Base-by-base conservation (phyloP, 2,329 filamentous ascomycete species). In the Calonectria fujianensis region DNA sequence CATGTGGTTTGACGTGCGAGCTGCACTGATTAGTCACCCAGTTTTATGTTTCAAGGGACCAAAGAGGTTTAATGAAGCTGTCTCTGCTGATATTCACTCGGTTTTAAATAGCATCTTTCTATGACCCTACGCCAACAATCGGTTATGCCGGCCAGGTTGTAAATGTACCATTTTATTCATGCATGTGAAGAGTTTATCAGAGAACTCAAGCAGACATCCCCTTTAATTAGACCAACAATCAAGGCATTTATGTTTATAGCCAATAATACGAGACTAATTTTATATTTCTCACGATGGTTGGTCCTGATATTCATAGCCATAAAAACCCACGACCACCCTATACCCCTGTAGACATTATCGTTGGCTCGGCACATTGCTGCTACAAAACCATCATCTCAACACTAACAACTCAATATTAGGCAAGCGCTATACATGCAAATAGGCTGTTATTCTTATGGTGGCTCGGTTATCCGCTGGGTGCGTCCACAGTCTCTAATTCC, bases 381-480 rank as follows among this genome's bases (percentile, higher is more conserved):
- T 24, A 24, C 1, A 13, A 13, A 24, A 48, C n/a, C 3, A 11
- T 13, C 20, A 24, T 24, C 24, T 48, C 2, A 48, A 24, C 5
- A 24, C 5, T 24, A n/a, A 20, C 3, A 48, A 3, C 3, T 2
- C 2, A 6, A 20, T 4, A n/a, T 5, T 1, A 48, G 3, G 20
- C 41, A 24, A 16, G 1, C 8, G 5, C 20, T n/a, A 48, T n/a
- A 24, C 11, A 4, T 24, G 2, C 4, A 24, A 48, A 48, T 24
- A n/a, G 4, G 2, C 10, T 2, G 45, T 13, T 48, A 10, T 48
- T 48, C 6, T 24, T 24, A 13, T 24, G n/a, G n/a, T 48, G 45
- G 20, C 13, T 48, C 45, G 13, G 10, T 45, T 20, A 4, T 18
- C 2, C 7, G 8, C 18, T 41, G 14, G 37, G 39, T n/a, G 2